Conservation (phyloP, 2,329 filamentous ascomycete species). For the Graphilbum fragrans region DNA sequence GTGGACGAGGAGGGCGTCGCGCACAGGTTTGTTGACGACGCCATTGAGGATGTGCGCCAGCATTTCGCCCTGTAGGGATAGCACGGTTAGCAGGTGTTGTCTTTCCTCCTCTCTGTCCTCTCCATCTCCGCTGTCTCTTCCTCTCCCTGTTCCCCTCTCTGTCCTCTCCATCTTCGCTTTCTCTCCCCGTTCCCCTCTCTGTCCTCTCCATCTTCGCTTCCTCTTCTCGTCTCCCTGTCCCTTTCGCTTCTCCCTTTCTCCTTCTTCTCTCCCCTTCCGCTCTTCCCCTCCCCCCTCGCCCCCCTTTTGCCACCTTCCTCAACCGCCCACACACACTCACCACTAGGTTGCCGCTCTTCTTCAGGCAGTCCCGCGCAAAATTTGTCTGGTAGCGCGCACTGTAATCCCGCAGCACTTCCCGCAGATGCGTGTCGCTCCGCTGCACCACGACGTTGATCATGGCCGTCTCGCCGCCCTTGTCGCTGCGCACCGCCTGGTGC, state of each 20-base stretch:
- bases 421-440: slow-evolving; percentile 69
- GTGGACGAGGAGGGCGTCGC: slow-evolving; percentile 80
- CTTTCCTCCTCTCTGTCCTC: not conserved
- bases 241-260: too few relatives aligned
- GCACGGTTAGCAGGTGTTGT: not conserved
- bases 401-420: slow-evolving; percentile 68
- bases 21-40: slow-evolving; percentile 87
- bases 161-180: too few relatives aligned
- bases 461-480: slow-evolving; percentile 72
- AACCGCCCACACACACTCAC: slow-evolving; percentile 57
- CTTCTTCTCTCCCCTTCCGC: too few relatives aligned
- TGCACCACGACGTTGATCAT: slow-evolving; percentile 80
- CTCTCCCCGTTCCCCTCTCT: too few relatives aligned
- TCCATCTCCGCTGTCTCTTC: not conserved
- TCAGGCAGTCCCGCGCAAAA: slow-evolving; percentile 77
- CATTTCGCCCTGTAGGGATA: slow-evolving; percentile 69
- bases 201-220: too few relatives aligned
- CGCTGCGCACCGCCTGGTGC: slow-evolving; percentile 52
- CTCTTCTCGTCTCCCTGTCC: too few relatives aligned
- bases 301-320: too few relatives aligned
- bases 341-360: slow-evolving; percentile 83
- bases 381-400: slow-evolving; percentile 62
- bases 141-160: not conserved
- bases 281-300: too few relatives aligned
- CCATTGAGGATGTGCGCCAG: slow-evolving; percentile 93